Percentiles rank a stretch among this genome's conserved stretches.
These are phyloP conservation scores for Colletotrichum navitas DNA, from an alignment of 2,329 filamentous ascomycete species.

Conservation along the genomic window DNA sequence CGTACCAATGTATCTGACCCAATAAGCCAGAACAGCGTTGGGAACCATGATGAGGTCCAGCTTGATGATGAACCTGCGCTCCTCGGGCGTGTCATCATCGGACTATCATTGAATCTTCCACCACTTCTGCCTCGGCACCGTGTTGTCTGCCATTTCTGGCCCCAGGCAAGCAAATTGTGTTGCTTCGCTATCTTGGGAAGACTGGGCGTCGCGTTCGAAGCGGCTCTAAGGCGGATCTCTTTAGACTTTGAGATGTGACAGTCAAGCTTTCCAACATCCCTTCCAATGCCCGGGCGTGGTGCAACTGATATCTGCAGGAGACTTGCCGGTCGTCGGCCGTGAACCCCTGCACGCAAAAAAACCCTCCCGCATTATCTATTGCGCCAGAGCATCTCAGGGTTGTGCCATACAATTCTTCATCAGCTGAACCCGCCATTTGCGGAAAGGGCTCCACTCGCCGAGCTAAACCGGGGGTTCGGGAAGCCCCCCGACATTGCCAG, in stretches of 20 bases:
- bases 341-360: slow-evolving; percentile 13
- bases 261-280: neutral
- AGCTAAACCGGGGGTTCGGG: slow-evolving; percentile 25
- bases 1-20: slow-evolving; percentile 46
- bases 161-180: neutral
- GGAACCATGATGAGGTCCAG: slow-evolving; percentile 55
- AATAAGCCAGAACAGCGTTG: slow-evolving; percentile 49
- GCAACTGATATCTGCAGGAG: slow-evolving; percentile 15
- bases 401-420: slow-evolving; percentile 29
- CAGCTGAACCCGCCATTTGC: slow-evolving; percentile 4
- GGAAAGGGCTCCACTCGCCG: slow-evolving; percentile 3
- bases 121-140: slow-evolving; percentile 48
- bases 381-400: slow-evolving; percentile 30
- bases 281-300: neutral
- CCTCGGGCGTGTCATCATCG: slow-evolving; percentile 59
- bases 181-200: neutral
- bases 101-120: slow-evolving; percentile 62
- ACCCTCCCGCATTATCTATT: slow-evolving; percentile 19
- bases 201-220: neutral
- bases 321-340: neutral
- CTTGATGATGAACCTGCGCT: slow-evolving; percentile 57
- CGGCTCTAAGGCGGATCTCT: neutral
- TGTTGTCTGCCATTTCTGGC: slow-evolving; percentile 21
- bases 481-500: slow-evolving; percentile 5
- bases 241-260: no score